These are phyloP conservation scores for Penicillium silybi DNA, from an alignment of 495 filamentous ascomycete species.

Conservation along the genomic window DNA sequence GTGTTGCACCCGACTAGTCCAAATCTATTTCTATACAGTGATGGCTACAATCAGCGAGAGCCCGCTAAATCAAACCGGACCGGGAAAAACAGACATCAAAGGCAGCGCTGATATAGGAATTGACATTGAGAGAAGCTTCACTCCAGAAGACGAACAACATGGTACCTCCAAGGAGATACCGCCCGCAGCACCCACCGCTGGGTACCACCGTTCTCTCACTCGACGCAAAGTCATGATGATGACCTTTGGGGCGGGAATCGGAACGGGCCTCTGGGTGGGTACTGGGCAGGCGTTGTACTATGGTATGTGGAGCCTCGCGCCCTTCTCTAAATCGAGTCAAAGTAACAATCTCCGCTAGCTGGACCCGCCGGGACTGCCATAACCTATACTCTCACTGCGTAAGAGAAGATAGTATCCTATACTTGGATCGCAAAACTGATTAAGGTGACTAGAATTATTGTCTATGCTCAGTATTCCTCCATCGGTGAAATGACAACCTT, in stretches of 20 bases:
- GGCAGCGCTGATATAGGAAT: neutral
- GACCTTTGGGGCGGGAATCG: conserved; percentile 31
- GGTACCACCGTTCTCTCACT: conserved; percentile 27
- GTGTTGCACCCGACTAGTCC: no score
- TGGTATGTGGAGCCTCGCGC: conserved; percentile 9
- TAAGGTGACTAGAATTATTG: conserved; percentile 16
- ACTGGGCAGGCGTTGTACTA: conserved; percentile 25
- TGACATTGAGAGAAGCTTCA: conserved; percentile 17
- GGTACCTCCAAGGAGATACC: conserved; percentile 9
- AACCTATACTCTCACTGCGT: conserved; percentile 28
- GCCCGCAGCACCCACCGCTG: conserved; percentile 10
- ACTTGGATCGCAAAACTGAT: neutral
- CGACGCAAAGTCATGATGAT: conserved; percentile 33
- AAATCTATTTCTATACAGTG: neutral
- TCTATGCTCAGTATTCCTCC: conserved; percentile 25
- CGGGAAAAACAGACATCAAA: conserved; percentile 6
- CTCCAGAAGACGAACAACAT: conserved; percentile 14
- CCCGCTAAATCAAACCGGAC: neutral
- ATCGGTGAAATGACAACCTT: conserved; percentile 31
- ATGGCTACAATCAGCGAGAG: conserved; percentile 5
- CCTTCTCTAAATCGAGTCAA: neutral
- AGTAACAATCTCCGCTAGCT: conserved; percentile 12
- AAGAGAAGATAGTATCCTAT: neutral
- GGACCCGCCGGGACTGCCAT: conserved; percentile 25
- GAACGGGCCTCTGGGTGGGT: conserved; percentile 26